Conservation (phyloP, 2,329 filamentous ascomycete genomes). For the Fusarium piperis region DNA sequence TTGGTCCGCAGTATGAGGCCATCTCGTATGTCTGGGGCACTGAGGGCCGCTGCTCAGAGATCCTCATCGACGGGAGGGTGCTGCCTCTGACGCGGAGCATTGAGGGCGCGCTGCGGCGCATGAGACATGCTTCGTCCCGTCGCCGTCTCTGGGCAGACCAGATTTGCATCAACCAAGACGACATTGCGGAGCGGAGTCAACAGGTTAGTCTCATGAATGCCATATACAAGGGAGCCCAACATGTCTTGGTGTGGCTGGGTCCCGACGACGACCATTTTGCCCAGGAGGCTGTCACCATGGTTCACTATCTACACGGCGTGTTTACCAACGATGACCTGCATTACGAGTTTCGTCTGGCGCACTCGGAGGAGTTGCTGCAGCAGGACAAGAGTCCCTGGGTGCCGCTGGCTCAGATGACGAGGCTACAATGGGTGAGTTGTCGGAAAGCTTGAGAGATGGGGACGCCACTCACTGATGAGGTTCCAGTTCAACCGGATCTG, state of each 20-base stretch:
- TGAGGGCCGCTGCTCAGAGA: conserved; percentile 32
- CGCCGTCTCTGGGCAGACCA: conserved; percentile 53
- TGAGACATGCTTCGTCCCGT: conserved; percentile 38
- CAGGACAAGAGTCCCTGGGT: conserved; percentile 44
- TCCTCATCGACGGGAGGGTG: conserved; percentile 35
- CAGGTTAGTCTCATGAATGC: conserved; percentile 53
- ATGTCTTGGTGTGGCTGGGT: conserved; percentile 51
- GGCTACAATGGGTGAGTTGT: conserved; percentile 46
- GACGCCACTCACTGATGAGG: conserved; percentile 6
- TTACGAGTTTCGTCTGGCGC: conserved; percentile 39
- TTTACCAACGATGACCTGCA: conserved; percentile 46
- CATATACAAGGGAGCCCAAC: conserved; percentile 47
- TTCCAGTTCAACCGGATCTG: conserved; percentile 49
- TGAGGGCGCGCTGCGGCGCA: conserved; percentile 43
- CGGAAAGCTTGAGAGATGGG: background rate
- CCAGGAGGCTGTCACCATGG: conserved; percentile 40
- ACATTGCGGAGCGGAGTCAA: conserved; percentile 47
- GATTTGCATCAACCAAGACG: conserved; percentile 53
- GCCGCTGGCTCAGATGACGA: conserved; percentile 47
- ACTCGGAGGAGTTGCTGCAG: conserved; percentile 44
- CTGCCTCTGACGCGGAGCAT: conserved; percentile 46
- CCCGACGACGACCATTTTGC: conserved; percentile 42
- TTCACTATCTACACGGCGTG: conserved; percentile 42
- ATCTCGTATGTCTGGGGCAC: conserved; percentile 52
- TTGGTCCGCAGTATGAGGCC: conserved; percentile 43